Percentiles rank a stretch among this genome's conserved stretches.
Evolutionary conservation across 2,329 filamentous ascomycete species (phyloP).

Genomic region (Dactylonectria macrodidyma): DNA sequence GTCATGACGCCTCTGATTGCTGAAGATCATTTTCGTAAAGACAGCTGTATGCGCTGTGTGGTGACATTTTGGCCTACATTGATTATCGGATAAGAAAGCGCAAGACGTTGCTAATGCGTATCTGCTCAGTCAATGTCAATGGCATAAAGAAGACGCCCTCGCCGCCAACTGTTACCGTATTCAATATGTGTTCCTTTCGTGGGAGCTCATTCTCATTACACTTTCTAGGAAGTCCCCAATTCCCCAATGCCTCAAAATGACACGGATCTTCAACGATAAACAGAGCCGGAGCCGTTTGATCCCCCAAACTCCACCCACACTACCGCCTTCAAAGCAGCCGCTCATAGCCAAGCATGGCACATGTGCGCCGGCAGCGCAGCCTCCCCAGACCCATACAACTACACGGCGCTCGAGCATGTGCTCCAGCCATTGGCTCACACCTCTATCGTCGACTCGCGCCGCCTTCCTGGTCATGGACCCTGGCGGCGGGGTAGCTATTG

Average conservation of each 20-base stretch:
- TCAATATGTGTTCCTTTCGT: neutral
- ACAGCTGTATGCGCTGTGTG: neutral
- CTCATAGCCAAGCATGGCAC: conserved; percentile 46
- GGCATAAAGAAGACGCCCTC: neutral
- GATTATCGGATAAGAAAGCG: neutral
- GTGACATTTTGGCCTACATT: no score
- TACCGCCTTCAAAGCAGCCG: conserved; percentile 29
- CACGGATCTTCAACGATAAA: conserved; percentile 30
- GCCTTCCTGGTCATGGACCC: conserved; percentile 25
- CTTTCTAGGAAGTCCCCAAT: neutral
- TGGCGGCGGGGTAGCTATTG: conserved; percentile 43
- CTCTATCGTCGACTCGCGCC: conserved; percentile 28
- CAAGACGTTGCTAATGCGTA: neutral
- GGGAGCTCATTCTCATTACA: neutral
- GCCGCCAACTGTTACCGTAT: no score
- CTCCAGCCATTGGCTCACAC: conserved; percentile 59
- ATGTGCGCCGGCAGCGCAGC: conserved; percentile 43
- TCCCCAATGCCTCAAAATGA: conserved; percentile 18
- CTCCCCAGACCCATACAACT: conserved; percentile 44
- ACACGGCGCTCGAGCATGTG: conserved; percentile 55
- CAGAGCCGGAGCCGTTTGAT: conserved; percentile 26
- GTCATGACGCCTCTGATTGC: neutral
- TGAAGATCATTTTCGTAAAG: neutral
- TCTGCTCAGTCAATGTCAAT: neutral
- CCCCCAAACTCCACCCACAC: conserved; percentile 42